Evolutionary conservation across 2,329 filamentous ascomycete genomes (phyloP), one percentile per base, ranked within the genome.

Genomic region (Diaporthe velutina): DNA sequence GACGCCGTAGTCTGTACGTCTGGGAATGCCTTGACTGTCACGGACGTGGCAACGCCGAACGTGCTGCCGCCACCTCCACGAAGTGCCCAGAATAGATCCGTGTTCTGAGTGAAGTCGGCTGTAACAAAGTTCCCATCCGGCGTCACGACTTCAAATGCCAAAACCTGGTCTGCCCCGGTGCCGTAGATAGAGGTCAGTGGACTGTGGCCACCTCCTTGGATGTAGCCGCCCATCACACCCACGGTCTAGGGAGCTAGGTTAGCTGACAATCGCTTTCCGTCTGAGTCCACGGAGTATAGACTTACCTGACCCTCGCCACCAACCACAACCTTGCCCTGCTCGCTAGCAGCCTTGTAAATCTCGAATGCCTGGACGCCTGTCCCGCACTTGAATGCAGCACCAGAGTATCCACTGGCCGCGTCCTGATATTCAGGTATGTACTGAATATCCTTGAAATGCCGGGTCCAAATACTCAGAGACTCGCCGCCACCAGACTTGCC

Each of bases 31-130:
- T 67, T 73, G 70, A 73, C 70, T 2, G 58, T 73, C 40, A 61
- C 70, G 7, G 70, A 73, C 3, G 70, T 73, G 57, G 58, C 57
- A 0, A 73, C 55, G 19, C 70, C 70, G 4, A 64, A 73, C 13
- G 70, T 73, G 45, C 70, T 82, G 72, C 82, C 73, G 80, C 89
- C 88, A 2, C 89, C 88, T 15, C 88, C 88, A 54, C 85, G 83
- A 5, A 90, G 80, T 3, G 90, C 90, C 86, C 88, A 92, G 81
- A 89, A 91, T 9, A 92, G 81, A 73, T 91, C 90, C 0, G 83
- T 77, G 75, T 91, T 87, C 40, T 87, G 79, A 3, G 83, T 80
- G 28, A 81, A 83, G 58, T 84, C 85, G 1, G 88, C 89, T 6
- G 82, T 86, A 0, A 90, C 77, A 33, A 87, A 80, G 9, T 82